A percentile compares a stretch with the other conserved stretches of the same genome.
Conservation (phyloP, 768 basidiomycete genomes). For the Boletus sensibilis region DNA sequence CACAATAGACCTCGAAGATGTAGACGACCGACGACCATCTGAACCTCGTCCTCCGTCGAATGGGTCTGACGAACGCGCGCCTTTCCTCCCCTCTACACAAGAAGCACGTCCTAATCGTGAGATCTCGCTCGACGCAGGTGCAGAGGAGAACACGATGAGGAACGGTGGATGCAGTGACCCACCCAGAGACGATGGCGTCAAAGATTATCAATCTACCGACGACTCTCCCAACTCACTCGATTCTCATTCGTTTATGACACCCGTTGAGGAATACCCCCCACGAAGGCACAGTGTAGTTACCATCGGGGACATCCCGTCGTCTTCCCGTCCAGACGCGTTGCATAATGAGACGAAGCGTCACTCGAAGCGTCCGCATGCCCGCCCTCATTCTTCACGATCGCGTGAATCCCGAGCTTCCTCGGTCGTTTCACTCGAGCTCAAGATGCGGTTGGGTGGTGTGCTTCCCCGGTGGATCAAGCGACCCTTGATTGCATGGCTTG, state of each 20-base stretch:
- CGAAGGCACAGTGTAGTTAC: slow-evolving; percentile 27
- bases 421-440: slow-evolving; percentile 38
- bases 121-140: background rate
- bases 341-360: slow-evolving; percentile 19
- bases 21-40: slow-evolving; percentile 44
- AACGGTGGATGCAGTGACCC: slow-evolving; percentile 3
- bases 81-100: slow-evolving; percentile 24
- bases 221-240: slow-evolving; percentile 33
- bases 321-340: slow-evolving; percentile 7
- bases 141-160: slow-evolving; percentile 15
- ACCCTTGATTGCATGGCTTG: slow-evolving; percentile 67
- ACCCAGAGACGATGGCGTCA: slow-evolving; percentile 20
- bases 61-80: slow-evolving; percentile 28
- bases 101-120: slow-evolving; percentile 10
- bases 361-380: background rate
- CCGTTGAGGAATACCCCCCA: slow-evolving; percentile 29
- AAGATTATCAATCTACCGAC: slow-evolving; percentile 29
- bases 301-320: slow-evolving; percentile 26
- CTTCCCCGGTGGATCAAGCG: slow-evolving; percentile 56
- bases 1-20: slow-evolving; percentile 67
- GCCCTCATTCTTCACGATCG: slow-evolving; percentile 6
- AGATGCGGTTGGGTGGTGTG: slow-evolving; percentile 38
- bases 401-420: slow-evolving; percentile 38
- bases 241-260: slow-evolving; percentile 21
- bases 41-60: slow-evolving; percentile 16